Conservation (phyloP, 352 stramenopile species). For the Phytopythium ostracodes region DNA sequence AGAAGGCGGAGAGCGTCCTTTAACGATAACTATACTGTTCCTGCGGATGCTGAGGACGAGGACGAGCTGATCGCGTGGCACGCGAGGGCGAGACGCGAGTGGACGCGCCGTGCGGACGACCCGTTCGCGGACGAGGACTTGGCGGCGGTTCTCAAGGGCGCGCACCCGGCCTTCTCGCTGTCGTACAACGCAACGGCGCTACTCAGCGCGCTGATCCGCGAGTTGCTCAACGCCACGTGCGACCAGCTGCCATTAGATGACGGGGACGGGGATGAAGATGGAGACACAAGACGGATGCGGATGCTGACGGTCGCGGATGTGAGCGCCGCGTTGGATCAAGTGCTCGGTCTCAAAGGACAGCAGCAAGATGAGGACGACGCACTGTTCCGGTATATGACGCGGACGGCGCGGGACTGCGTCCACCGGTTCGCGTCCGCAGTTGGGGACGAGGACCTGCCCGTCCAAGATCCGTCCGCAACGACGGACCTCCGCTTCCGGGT, state of each 20-base stretch:
- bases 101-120: conserved; percentile 53
- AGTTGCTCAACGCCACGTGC: conserved; percentile 50
- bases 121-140: conserved; percentile 62
- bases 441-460: not conserved
- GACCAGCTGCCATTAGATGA: not conserved
- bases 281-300: not conserved
- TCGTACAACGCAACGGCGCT: conserved; percentile 47
- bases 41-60: conserved; percentile 19
- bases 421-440: conserved; percentile 9
- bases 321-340: conserved; percentile 6
- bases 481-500: conserved; percentile 3
- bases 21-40: not conserved
- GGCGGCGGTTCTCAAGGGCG: conserved; percentile 53
- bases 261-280: not conserved
- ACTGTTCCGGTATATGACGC: conserved; percentile 10
- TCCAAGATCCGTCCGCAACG: not conserved
- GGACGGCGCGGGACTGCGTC: conserved; percentile 14
- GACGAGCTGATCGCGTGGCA: conserved; percentile 38
- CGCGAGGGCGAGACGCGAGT: conserved; percentile 44
- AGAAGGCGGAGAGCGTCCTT: too few species aligned
- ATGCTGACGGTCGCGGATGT: conserved; percentile 9
- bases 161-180: conserved; percentile 55
- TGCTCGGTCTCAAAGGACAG: conserved; percentile 8
- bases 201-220: conserved; percentile 44
- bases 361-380: not conserved